phyloP scores from a whole-genome alignment of 1,284 basidiomycete species.

The Leccinum pachyderme region DNA sequence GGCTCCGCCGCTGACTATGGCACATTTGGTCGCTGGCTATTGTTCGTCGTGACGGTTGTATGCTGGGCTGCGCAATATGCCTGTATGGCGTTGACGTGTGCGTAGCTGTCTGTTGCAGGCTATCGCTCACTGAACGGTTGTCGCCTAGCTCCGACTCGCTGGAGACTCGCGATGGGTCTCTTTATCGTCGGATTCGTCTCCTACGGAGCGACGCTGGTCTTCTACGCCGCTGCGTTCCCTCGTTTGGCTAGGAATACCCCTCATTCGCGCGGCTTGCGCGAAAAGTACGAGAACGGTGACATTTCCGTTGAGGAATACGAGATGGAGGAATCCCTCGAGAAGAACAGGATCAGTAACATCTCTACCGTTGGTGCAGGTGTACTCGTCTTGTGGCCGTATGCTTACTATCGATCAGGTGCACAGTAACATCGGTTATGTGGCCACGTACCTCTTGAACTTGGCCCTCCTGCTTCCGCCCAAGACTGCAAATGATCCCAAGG shows the following conservation, averaged over 20 bases:
- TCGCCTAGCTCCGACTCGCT: constrained; percentile 56
- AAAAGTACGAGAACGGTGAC: constrained; percentile 58
- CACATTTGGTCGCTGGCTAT: constrained; percentile 73
- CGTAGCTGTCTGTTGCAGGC: constrained; percentile 15
- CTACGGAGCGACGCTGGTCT: constrained; percentile 75
- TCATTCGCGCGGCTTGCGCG: constrained; percentile 58
- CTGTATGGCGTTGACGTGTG: constrained; percentile 69
- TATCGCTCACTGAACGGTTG: neutral
- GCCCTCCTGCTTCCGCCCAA: constrained; percentile 70
- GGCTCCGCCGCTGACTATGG: constrained; percentile 83
- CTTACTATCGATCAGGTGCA: constrained; percentile 49
- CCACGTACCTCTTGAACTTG: constrained; percentile 65
- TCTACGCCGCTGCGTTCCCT: constrained; percentile 82
- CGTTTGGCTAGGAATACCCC: constrained; percentile 78
- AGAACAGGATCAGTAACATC: constrained; percentile 84
- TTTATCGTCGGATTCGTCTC: constrained; percentile 82
- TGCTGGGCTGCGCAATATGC: constrained; percentile 82
- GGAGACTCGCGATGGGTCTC: constrained; percentile 73
- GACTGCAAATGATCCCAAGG: constrained; percentile 53
- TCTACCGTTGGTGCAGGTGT: constrained; percentile 56
- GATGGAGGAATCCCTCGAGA: constrained; percentile 74
- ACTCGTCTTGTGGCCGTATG: neutral
- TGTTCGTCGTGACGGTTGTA: constrained; percentile 68
- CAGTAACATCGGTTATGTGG: constrained; percentile 74
- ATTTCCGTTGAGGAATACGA: constrained; percentile 66